Evolutionary conservation across 345 rosid species (phyloP).

Genomic region (Ailanthus altissimus): DNA sequence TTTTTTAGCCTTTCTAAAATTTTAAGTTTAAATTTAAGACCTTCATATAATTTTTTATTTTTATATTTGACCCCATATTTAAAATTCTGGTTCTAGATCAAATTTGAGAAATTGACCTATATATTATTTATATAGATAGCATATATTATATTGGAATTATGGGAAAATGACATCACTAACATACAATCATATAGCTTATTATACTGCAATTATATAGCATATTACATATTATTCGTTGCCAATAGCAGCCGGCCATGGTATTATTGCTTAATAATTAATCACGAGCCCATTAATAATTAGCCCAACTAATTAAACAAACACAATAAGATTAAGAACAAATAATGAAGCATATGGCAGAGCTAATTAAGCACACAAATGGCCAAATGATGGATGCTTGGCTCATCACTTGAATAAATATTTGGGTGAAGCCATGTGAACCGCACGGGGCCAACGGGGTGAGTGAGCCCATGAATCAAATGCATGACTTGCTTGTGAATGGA

Average conservation of each 20-base stretch:
- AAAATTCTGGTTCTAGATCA: too few relatives aligned
- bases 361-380: not conserved
- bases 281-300: not conserved
- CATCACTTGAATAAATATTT: not conserved
- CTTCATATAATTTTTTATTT: too few relatives aligned
- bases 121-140: too few relatives aligned
- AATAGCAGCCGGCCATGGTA: slow-evolving; percentile 9
- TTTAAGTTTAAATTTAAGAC: too few relatives aligned
- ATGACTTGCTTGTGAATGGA: not conserved
- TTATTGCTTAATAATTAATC: not conserved
- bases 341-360: not conserved
- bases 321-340: not conserved
- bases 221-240: slow-evolving; percentile 7
- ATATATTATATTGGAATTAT: too few relatives aligned
- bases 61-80: too few relatives aligned
- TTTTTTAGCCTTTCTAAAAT: too few relatives aligned
- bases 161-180: too few relatives aligned
- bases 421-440: slow-evolving; percentile 6
- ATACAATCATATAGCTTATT: too few relatives aligned
- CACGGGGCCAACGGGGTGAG: not conserved
- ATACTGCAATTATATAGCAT: too few relatives aligned
- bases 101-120: too few relatives aligned
- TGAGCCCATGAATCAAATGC: not conserved
- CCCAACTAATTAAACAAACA: not conserved
- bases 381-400: not conserved